A percentile compares a stretch with the other conserved stretches of the same genome.
Evolutionary conservation across 1,284 basidiomycete species (phyloP).

Genomic region (Irpex sp.): DNA sequence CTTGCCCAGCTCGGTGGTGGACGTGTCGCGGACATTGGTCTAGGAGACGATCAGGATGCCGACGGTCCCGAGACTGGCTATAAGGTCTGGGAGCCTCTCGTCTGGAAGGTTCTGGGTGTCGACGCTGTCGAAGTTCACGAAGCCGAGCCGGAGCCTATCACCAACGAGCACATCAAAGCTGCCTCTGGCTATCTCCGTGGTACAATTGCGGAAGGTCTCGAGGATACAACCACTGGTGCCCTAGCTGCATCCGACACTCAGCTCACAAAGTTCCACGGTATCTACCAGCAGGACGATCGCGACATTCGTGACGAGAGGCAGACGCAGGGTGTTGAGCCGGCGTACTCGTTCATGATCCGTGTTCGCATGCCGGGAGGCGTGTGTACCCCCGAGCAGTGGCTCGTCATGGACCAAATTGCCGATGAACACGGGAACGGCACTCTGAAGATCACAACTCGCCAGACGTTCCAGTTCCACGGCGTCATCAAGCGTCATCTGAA

Average conservation of each 20-base stretch:
- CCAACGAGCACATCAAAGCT: conserved; percentile 99
- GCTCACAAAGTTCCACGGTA: conserved; percentile 98
- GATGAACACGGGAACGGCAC: conserved; percentile 94
- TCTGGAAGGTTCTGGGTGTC: conserved; percentile 96
- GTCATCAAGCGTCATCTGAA: conserved; percentile 97
- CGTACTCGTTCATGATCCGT: conserved; percentile 99
- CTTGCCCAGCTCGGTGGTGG: conserved; percentile 76
- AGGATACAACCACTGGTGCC: conserved; percentile 85
- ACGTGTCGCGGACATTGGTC: conserved; percentile 71
- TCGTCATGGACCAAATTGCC: conserved; percentile 92
- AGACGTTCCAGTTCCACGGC: conserved; percentile 99
- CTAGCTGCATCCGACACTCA: conserved; percentile 90
- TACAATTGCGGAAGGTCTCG: conserved; percentile 90
- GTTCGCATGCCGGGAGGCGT: conserved; percentile 96
- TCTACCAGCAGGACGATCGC: conserved; percentile 96
- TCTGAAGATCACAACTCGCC: conserved; percentile 96
- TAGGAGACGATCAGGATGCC: conserved; percentile 97
- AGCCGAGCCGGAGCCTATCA: conserved; percentile 94
- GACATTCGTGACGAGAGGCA: conserved; percentile 97
- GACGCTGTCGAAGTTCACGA: conserved; percentile 88
- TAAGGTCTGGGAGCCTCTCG: conserved; percentile 87
- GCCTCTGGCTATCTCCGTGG: conserved; percentile 94
- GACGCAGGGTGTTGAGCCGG: conserved; percentile 91
- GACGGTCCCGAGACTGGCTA: conserved; percentile 97
- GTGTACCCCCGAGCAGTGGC: conserved; percentile 90